phyloP scores from a whole-genome alignment of 225 moss, liverwort and hornwort species.

The Physcomitrellopsis africana region DNA sequence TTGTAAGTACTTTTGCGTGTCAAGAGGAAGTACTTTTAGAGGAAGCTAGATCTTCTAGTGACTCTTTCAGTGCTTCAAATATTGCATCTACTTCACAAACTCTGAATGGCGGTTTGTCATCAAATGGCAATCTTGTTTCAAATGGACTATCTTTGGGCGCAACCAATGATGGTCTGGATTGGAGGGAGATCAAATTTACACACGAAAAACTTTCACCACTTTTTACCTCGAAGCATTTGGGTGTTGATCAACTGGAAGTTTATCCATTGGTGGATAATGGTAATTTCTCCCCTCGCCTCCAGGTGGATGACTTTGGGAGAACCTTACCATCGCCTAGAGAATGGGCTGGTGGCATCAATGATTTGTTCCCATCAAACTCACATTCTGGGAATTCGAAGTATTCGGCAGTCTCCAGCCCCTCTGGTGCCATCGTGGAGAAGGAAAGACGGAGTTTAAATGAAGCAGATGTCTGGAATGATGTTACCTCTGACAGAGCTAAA shows the following conservation, averaged over 20 bases:
- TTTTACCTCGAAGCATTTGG: background rate
- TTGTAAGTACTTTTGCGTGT: background rate
- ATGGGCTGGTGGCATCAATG: background rate
- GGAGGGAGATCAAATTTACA: background rate
- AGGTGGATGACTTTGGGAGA: constrained; percentile 17
- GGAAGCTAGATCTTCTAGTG: background rate
- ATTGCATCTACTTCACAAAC: background rate
- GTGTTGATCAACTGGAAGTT: background rate
- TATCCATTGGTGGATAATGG: background rate
- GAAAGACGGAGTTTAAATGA: background rate
- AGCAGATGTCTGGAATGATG: background rate
- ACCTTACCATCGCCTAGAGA: background rate
- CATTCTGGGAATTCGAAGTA: background rate
- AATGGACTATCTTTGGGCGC: background rate
- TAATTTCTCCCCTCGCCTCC: background rate
- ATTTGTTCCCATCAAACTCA: background rate
- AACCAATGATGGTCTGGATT: background rate
- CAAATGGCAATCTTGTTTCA: background rate
- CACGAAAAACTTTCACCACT: background rate
- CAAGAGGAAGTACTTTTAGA: background rate
- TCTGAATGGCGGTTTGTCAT: background rate
- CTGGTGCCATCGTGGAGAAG: background rate
- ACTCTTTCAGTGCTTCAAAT: background rate
- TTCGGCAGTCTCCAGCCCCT: background rate
- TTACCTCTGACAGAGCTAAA: constrained; percentile 5